These are phyloP conservation scores for Onygena corvina DNA, from an alignment of 2,329 filamentous ascomycete species.

Conservation along the genomic window DNA sequence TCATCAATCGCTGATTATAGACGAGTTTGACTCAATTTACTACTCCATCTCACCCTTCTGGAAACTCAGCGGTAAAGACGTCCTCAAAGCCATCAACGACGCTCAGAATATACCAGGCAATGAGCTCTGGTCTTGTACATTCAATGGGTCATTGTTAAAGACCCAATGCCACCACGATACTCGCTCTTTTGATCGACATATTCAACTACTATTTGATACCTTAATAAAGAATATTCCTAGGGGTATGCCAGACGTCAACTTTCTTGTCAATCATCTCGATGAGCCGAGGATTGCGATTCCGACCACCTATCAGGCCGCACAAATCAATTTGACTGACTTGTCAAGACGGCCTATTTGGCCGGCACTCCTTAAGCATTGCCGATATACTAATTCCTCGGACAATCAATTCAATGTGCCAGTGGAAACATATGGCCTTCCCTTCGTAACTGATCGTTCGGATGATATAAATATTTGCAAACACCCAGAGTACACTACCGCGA, in stretches of 20 bases:
- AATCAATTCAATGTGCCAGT: neutral
- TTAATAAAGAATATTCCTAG: conserved; percentile 7
- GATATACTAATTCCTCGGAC: neutral
- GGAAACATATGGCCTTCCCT: conserved; percentile 7
- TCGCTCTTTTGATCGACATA: conserved; percentile 9
- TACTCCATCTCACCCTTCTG: conserved; percentile 10
- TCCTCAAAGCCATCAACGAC: neutral
- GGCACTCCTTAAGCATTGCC: conserved; percentile 4
- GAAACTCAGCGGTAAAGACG: conserved; percentile 9
- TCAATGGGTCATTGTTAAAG: neutral
- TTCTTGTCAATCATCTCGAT: conserved; percentile 13
- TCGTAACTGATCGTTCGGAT: conserved; percentile 7
- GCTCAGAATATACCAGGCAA: neutral
- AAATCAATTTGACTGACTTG: conserved; percentile 9
- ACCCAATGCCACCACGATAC: conserved; percentile 7
- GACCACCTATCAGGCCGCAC: neutral
- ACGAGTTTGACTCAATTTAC: conserved; percentile 10
- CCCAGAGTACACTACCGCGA: conserved; percentile 7
- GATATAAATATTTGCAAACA: conserved; percentile 8
- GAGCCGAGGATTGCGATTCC: conserved; percentile 10
- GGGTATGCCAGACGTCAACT: conserved; percentile 8
- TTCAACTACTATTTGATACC: conserved; percentile 7
- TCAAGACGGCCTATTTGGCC: conserved; percentile 7
- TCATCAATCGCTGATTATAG: conserved; percentile 11
- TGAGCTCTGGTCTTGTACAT: conserved; percentile 10